A percentile compares a stretch with the other conserved stretches of the same genome.
Conservation (phyloP, 306 rosid genomes). For the Crataegus laevigata region DNA sequence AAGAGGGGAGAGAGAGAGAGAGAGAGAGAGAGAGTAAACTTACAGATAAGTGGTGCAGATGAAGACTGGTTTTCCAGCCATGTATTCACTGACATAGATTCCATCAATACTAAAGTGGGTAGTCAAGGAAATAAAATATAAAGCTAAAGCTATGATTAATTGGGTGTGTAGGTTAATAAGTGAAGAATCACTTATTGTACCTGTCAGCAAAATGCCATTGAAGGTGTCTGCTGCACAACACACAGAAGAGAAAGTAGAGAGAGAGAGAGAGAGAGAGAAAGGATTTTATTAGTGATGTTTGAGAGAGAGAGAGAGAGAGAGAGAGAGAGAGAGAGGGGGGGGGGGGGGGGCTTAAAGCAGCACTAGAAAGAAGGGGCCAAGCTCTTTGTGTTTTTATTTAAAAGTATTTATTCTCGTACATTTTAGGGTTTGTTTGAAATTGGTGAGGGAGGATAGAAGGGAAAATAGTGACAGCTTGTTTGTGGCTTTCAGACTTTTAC, state of each 20-base stretch:
- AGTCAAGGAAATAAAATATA: background rate
- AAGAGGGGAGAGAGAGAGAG: slow-evolving; percentile 1
- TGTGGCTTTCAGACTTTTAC: slow-evolving; percentile 74
- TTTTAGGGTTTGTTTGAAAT: slow-evolving; percentile 29
- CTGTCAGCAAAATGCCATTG: slow-evolving; percentile 42
- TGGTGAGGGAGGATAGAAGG: slow-evolving; percentile 18
- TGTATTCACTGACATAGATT: slow-evolving; percentile 60
- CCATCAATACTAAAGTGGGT: slow-evolving; percentile 41
- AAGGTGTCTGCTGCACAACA: slow-evolving; percentile 17
- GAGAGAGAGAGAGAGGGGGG: background rate
- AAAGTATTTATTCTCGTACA: slow-evolving; percentile 10
- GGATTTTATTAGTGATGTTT: no score
- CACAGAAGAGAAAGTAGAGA: background rate
- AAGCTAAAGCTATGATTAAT: background rate
- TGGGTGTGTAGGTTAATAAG: slow-evolving; percentile 22
- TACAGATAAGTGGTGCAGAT: slow-evolving; percentile 24
- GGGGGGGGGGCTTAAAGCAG: background rate
- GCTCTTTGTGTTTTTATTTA: background rate
- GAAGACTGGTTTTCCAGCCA: slow-evolving; percentile 34
- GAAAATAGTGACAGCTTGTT: slow-evolving; percentile 59
- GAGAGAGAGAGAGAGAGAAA: slow-evolving; percentile 4
- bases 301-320: background rate
- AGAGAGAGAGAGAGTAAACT: slow-evolving; percentile 7
- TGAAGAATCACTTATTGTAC: slow-evolving; percentile 36
- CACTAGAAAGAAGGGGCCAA: slow-evolving; percentile 10